These are phyloP conservation scores for Sergeia podlipaevii DNA, from an alignment of 208 protist species.

Conservation along the genomic window DNA sequence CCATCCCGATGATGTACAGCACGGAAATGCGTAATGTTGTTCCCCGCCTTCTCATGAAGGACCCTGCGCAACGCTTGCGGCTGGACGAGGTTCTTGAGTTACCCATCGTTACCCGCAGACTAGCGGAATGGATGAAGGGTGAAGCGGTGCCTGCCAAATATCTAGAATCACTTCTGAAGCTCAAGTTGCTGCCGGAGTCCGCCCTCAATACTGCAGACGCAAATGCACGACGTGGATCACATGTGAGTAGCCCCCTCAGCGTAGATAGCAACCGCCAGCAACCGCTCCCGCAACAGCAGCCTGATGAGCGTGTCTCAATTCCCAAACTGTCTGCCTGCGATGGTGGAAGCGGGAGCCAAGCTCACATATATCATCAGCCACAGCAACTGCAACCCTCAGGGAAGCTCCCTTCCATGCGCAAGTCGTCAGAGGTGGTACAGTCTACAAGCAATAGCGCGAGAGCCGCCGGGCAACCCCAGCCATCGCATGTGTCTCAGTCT, in stretches of 20 bases:
- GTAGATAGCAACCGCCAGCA: no score
- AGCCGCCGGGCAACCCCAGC: no score
- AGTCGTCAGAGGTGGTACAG: no score
- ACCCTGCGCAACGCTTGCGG: conserved; percentile 63
- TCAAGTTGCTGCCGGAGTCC: conserved; percentile 51
- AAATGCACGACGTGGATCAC: no score
- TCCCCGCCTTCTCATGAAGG: conserved; percentile 64
- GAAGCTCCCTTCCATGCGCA: neutral
- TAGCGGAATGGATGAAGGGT: conserved; percentile 74
- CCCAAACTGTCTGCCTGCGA: no score
- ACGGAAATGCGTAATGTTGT: conserved; percentile 75
- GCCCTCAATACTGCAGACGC: conserved; percentile 17
- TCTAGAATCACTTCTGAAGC: conserved; percentile 55
- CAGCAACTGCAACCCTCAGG: neutral
- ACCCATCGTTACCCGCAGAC: conserved; percentile 56
- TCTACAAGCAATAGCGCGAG: no score
- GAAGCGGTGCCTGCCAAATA: conserved; percentile 69
- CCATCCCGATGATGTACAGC: conserved; percentile 66
- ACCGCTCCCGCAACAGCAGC: no score
- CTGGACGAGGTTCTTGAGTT: conserved; percentile 70
- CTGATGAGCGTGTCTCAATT: no score
- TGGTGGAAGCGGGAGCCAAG: neutral
- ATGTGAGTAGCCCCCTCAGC: no score
- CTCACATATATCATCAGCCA: neutral
- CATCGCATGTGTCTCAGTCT: no score